A percentile compares a stretch with the other conserved stretches of the same genome.
These are phyloP conservation scores for Mercurialis annua DNA, from an alignment of 345 rosid species.

Conservation along the genomic window DNA sequence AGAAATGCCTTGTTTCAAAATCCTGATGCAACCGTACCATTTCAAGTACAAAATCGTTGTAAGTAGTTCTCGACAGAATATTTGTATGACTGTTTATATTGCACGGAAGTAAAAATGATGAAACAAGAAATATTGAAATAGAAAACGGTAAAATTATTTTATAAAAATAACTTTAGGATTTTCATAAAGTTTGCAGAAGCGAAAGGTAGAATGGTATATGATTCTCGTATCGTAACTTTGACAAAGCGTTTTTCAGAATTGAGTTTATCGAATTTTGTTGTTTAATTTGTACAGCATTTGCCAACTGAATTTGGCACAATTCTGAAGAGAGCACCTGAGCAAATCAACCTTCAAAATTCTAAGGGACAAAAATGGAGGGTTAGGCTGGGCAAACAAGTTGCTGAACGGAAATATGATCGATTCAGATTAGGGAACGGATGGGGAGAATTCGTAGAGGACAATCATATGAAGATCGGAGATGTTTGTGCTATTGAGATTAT, in stretches of 20 bases:
- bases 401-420: no score
- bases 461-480: conserved; percentile 10
- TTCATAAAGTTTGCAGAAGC: no score
- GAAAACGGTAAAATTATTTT: no score
- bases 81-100: no score
- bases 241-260: no score
- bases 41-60: conserved; percentile 17
- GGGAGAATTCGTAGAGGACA: conserved; percentile 4
- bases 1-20: conserved; percentile 34
- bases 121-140: no score
- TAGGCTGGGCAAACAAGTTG: neutral
- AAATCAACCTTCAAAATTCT: conserved; percentile 19
- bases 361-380: conserved; percentile 12
- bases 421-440: conserved; percentile 13
- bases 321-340: neutral
- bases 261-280: neutral
- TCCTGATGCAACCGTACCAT: conserved; percentile 23
- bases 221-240: no score
- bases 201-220: neutral
- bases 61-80: neutral
- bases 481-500: conserved; percentile 19
- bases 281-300: conserved; percentile 19
- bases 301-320: conserved; percentile 13
- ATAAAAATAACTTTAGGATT: no score
- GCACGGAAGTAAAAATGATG: no score